A percentile compares a stretch with the other conserved stretches of the same genome.
Evolutionary conservation across 495 filamentous ascomycete genomes (phyloP).

Genomic region (Aspergillus biplanus): DNA sequence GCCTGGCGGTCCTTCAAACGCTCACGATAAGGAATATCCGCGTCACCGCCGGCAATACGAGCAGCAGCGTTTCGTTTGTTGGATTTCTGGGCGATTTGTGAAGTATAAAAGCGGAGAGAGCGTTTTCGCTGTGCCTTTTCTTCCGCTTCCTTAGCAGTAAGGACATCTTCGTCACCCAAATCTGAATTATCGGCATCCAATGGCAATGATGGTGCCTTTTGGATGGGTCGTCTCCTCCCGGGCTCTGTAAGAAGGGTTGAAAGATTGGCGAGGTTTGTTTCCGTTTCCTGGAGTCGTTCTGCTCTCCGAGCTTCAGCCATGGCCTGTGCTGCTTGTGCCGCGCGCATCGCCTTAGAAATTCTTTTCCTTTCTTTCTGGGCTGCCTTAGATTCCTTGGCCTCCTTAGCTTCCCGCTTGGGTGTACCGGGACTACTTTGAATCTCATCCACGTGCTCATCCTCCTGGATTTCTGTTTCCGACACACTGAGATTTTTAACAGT

Average conservation of each 20-base stretch:
- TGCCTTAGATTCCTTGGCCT: slow-evolving; percentile 33
- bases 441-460: slow-evolving; percentile 24
- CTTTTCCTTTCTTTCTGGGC: slow-evolving; percentile 42
- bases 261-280: slow-evolving; percentile 74
- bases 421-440: slow-evolving; percentile 20
- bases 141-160: slow-evolving; percentile 67
- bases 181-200: slow-evolving; percentile 60
- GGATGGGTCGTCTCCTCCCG: slow-evolving; percentile 35
- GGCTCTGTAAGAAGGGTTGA: slow-evolving; percentile 44
- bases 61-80: slow-evolving; percentile 83
- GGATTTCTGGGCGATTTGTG: slow-evolving; percentile 89
- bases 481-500: slow-evolving; percentile 62
- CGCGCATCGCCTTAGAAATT: slow-evolving; percentile 55
- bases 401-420: slow-evolving; percentile 31
- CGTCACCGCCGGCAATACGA: slow-evolving; percentile 85
- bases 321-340: slow-evolving; percentile 54
- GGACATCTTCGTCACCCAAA: slow-evolving; percentile 66
- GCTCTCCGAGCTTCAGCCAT: slow-evolving; percentile 58
- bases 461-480: slow-evolving; percentile 25
- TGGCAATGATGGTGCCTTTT: slow-evolving; percentile 36
- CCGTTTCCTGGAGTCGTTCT: slow-evolving; percentile 57
- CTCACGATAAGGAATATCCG: slow-evolving; percentile 88
- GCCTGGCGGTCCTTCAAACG: slow-evolving; percentile 81
- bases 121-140: slow-evolving; percentile 88
- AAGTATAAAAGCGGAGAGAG: slow-evolving; percentile 92